phyloP scores from a whole-genome alignment of 2,329 filamentous ascomycete genomes.

The Penicillium sp. region DNA sequence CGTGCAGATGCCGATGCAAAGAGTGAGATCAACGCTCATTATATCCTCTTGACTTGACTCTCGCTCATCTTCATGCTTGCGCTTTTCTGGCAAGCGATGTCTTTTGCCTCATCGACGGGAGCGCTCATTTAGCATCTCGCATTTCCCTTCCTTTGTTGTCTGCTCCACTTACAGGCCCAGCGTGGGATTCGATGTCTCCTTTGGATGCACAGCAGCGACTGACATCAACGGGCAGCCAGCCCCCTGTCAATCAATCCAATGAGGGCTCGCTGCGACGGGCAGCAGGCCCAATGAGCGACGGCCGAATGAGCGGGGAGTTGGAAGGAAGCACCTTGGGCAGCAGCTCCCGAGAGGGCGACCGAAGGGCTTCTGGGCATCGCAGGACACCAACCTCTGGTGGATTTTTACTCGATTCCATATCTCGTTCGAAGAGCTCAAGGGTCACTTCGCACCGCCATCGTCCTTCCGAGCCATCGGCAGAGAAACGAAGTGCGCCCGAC shows the following conservation, averaged over 20 bases:
- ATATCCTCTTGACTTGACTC: not conserved
- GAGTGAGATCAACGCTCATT: not conserved
- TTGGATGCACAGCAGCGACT: conserved; percentile 10
- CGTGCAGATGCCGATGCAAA: not conserved
- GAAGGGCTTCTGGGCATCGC: conserved; percentile 21
- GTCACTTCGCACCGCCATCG: conserved; percentile 22
- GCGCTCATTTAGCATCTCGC: conserved; percentile 20
- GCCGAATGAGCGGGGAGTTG: conserved; percentile 29
- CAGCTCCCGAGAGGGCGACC: conserved; percentile 33
- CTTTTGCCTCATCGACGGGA: conserved; percentile 19
- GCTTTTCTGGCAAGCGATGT: conserved; percentile 13
- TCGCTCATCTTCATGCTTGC: conserved; percentile 19
- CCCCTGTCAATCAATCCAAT: conserved; percentile 13
- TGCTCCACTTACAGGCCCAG: conserved; percentile 16
- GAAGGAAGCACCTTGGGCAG: conserved; percentile 36
- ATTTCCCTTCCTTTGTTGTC: conserved; percentile 19
- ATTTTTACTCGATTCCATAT: conserved; percentile 43
- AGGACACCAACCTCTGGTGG: conserved; percentile 35
- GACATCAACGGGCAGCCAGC: conserved; percentile 1
- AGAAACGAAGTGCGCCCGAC: conserved; percentile 40
- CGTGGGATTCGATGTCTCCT: conserved; percentile 13
- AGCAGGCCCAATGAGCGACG: conserved; percentile 25
- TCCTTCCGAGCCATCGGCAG: conserved; percentile 27
- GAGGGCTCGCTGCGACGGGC: conserved; percentile 15
- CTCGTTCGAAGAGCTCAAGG: conserved; percentile 25